Evolutionary conservation across 2,329 filamentous ascomycete species (phyloP).

Genomic region (Xylaria multiplex): DNA sequence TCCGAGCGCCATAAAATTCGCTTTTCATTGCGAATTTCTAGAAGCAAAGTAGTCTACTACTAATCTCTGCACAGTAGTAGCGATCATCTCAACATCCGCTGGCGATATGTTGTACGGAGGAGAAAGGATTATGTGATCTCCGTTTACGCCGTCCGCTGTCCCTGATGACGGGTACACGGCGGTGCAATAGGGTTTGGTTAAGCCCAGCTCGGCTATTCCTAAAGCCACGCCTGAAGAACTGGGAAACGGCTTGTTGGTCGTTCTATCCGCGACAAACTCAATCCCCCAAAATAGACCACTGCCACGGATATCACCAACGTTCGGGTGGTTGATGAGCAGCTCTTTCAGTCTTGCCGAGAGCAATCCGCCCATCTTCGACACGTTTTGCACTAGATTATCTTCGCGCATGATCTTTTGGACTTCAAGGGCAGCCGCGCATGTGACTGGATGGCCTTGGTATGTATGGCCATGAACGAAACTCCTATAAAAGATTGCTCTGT

Average conservation of each 20-base stretch:
- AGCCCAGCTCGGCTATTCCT: constrained; percentile 33
- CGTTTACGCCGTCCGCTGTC: constrained; percentile 59
- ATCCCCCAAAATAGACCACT: constrained; percentile 59
- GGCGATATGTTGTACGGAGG: constrained; percentile 73
- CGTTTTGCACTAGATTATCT: constrained; percentile 50
- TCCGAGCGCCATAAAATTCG: not conserved
- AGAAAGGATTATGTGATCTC: constrained; percentile 74
- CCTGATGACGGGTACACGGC: constrained; percentile 64
- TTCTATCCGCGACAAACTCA: constrained; percentile 57
- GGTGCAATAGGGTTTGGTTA: constrained; percentile 39
- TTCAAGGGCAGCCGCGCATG: constrained; percentile 52
- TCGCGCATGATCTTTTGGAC: constrained; percentile 53
- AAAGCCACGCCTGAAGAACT: constrained; percentile 32
- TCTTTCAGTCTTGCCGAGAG: constrained; percentile 46
- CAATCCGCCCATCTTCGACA: constrained; percentile 46
- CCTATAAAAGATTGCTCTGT: constrained; percentile 14
- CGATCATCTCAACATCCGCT: constrained; percentile 66
- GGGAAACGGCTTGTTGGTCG: constrained; percentile 52
- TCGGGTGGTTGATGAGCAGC: constrained; percentile 45
- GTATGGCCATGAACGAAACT: constrained; percentile 69
- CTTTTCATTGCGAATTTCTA: not conserved
- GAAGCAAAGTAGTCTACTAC: constrained; percentile 60
- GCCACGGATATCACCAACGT: constrained; percentile 55
- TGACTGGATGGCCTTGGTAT: constrained; percentile 56
- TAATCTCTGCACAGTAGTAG: constrained; percentile 60